Evolutionary conservation across 2,329 filamentous ascomycete species (phyloP).

Genomic region (Trichoderma simmonsii): DNA sequence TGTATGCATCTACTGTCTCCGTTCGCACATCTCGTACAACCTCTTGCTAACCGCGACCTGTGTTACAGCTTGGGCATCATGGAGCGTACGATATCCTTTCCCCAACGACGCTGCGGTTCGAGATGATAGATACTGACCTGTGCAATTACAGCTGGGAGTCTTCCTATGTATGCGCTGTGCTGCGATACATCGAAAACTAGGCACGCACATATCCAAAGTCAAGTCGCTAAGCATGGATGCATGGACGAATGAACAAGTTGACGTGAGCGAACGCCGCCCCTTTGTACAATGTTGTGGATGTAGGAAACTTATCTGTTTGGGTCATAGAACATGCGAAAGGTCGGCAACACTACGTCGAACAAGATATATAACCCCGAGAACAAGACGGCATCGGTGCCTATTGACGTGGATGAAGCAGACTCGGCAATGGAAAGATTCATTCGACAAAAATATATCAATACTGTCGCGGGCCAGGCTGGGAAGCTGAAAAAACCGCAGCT

Average conservation of each 20-base stretch:
- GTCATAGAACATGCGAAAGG: conserved; percentile 82
- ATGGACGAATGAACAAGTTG: conserved; percentile 93
- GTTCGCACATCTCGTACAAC: conserved; percentile 13
- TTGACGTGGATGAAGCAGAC: conserved; percentile 90
- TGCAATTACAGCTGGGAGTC: conserved; percentile 68
- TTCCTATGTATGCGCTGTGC: conserved; percentile 99
- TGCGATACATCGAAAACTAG: conserved; percentile 89
- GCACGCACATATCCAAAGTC: conserved; percentile 97
- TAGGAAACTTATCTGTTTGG: neutral
- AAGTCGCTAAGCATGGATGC: conserved; percentile 99
- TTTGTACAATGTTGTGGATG: neutral
- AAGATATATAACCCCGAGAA: conserved; percentile 84
- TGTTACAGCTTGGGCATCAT: conserved; percentile 82
- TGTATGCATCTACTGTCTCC: conserved; percentile 52
- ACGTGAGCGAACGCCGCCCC: conserved; percentile 56
- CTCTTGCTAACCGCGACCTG: conserved; percentile 28
- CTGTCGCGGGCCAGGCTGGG: conserved; percentile 35
- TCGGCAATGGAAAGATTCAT: conserved; percentile 95
- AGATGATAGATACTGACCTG: conserved; percentile 15
- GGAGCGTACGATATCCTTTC: conserved; percentile 67
- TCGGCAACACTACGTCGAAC: conserved; percentile 84
- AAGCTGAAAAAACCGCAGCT: conserved; percentile 48
- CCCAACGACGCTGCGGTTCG: neutral
- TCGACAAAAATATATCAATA: conserved; percentile 83
- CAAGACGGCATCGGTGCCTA: conserved; percentile 75